Percentiles rank a stretch among this genome's conserved stretches.
Evolutionary conservation across 345 rosid species (phyloP).

Genomic region (Gossypium raimondii): DNA sequence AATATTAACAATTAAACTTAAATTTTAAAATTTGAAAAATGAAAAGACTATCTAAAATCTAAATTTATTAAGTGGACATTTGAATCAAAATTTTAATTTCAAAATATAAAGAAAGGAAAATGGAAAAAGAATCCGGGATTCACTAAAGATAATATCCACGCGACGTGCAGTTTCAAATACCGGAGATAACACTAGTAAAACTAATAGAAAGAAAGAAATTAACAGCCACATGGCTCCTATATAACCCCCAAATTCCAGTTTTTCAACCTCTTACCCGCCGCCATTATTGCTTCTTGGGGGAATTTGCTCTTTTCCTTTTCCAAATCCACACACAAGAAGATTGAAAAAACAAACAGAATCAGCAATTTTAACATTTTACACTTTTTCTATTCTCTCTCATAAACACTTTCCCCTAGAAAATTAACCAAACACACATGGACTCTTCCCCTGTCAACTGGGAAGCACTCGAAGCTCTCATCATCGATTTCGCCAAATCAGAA

Average conservation of each 20-base stretch:
- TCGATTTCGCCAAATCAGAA: slow-evolving; percentile 85
- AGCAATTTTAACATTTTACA: not conserved
- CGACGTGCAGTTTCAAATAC: not conserved
- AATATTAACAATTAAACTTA: too few species aligned
- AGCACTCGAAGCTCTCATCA: slow-evolving; percentile 72
- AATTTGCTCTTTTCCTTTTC: not conserved
- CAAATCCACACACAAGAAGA: not conserved
- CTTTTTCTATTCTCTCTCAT: not conserved
- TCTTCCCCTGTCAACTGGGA: slow-evolving; percentile 81
- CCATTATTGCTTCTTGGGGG: not conserved
- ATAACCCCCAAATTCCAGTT: not conserved
- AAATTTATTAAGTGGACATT: too few species aligned
- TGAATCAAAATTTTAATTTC: too few species aligned
- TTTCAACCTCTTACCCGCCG: slow-evolving; percentile 14
- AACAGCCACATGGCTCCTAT: slow-evolving; percentile 3
- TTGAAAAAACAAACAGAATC: not conserved
- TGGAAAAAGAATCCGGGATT: not conserved
- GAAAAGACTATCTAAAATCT: too few species aligned
- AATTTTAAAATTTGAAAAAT: too few species aligned
- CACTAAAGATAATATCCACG: not conserved
- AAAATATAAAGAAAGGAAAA: not conserved
- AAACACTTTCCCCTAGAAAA: not conserved
- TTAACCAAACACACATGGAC: slow-evolving; percentile 44
- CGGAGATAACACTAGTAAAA: not conserved
- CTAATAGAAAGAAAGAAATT: not conserved